Percentiles rank a stretch among this genome's conserved stretches.
Evolutionary conservation across 1,139 yeast species (phyloP).

Genomic region (Taiozyma onychis): DNA sequence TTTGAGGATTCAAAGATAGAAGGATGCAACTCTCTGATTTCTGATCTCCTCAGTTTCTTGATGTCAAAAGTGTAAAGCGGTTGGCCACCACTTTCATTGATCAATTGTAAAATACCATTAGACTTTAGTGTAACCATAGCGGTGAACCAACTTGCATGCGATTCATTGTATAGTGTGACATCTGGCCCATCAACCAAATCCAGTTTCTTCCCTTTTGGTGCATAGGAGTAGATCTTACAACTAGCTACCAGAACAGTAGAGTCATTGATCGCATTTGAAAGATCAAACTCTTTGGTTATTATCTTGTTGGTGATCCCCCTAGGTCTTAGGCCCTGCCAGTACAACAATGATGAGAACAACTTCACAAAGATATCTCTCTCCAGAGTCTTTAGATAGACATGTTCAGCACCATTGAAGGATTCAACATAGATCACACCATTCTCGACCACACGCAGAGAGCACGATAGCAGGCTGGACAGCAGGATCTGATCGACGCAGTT

Average conservation of each 20-base stretch:
- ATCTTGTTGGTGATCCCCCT: slow-evolving; percentile 44
- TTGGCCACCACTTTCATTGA: slow-evolving; percentile 63
- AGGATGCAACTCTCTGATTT: slow-evolving; percentile 62
- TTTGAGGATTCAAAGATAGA: slow-evolving; percentile 59
- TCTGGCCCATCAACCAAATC: slow-evolving; percentile 37
- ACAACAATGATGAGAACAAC: slow-evolving; percentile 45
- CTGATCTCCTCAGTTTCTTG: slow-evolving; percentile 51
- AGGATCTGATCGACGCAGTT: slow-evolving; percentile 19
- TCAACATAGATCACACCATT: slow-evolving; percentile 6
- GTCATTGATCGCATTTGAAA: slow-evolving; percentile 17
- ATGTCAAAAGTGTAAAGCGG: slow-evolving; percentile 60
- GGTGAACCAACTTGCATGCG: slow-evolving; percentile 64
- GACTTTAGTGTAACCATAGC: slow-evolving; percentile 70
- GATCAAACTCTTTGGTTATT: slow-evolving; percentile 7
- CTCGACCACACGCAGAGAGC: slow-evolving; percentile 26
- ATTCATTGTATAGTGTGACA: slow-evolving; percentile 38
- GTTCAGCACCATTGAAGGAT: slow-evolving; percentile 18
- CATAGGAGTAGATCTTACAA: slow-evolving; percentile 59
- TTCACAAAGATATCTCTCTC: slow-evolving; percentile 41
- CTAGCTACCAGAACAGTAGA: slow-evolving; percentile 50
- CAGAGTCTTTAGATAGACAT: slow-evolving; percentile 41
- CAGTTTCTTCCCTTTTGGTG: slow-evolving; percentile 40
- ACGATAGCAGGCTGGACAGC: slow-evolving; percentile 32
- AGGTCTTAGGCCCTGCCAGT: slow-evolving; percentile 62
- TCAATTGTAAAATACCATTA: slow-evolving; percentile 58